Evolutionary conservation across 345 rosid species (phyloP), one percentile per base, ranked within the genome.

Genomic region (Corchorus olitorius): DNA sequence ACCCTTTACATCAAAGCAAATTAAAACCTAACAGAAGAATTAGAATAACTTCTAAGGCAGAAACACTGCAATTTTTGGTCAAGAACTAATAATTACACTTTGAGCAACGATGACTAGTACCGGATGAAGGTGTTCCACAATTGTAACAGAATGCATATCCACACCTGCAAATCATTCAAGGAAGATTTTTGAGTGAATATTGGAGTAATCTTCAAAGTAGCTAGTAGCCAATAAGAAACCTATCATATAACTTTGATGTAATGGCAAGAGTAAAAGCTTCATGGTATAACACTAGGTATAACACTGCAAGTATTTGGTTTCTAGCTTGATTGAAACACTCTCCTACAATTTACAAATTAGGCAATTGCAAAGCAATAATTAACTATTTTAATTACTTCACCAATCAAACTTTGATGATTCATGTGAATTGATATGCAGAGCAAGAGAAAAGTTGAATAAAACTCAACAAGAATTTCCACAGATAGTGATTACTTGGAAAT

Each of bases 71-170:
- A 35, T 14, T 61, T 5, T 61, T 4, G 8, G 9, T 19, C 15
- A 65, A 65, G 7, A 41, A 39, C 33, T 43, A 10, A 12, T 39
- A 27, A 39, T 48, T 17, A 19, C 76, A 69, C 11, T 20, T 22
- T 1, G 76, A 46, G 56, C 83, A 80, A 15, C 4, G 1, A 65
- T 80, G 83, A 35, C 67, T 2, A 14, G 5, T 10, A 33, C 15
- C 50, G 52, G 52, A 14, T 16, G 65, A 50, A 37, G 41, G n/a
- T 69, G 50, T 49, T 48, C 84, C 84, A 58, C 85, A 82, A 3
- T 37, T 45, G 61, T 75, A 78, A 62, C 82, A 82, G 67, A 82
- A 82, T 6, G 74, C 77, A 67, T 43, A 52, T 61, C 77, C 69
- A 35, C 85, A 82, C 75, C 76, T 82, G 75, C 3, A 69, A 53